Evolutionary conservation across 257 asterid genomes (phyloP).

Genomic region (Solanum peruvianum): DNA sequence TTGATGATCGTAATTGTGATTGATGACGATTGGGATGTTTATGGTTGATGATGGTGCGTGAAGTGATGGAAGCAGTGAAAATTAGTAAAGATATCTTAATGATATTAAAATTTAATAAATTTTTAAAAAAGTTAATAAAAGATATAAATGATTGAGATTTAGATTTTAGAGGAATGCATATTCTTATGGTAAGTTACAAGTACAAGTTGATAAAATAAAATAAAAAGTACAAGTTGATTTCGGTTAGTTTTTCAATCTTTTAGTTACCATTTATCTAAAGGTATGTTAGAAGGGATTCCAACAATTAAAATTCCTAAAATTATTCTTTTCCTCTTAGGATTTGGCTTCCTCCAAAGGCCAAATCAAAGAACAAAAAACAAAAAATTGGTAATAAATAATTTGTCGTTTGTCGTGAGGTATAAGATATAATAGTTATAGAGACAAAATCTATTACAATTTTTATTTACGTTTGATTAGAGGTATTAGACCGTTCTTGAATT

Average conservation of each 20-base stretch:
- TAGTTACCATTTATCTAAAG: neutral
- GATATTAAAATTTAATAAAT: neutral
- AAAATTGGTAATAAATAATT: neutral
- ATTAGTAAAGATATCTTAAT: neutral
- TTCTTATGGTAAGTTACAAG: neutral
- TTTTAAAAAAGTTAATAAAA: neutral
- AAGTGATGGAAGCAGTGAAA: neutral
- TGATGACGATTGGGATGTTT: neutral
- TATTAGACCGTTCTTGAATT: too few relatives aligned
- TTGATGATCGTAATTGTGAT: neutral
- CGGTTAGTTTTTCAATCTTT: neutral
- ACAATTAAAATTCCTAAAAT: neutral
- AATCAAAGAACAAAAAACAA: neutral
- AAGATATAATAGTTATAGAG: too few relatives aligned
- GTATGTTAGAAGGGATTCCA: neutral
- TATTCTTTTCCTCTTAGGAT: neutral
- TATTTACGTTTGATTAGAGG: too few relatives aligned
- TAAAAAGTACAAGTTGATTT: neutral
- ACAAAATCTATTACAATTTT: too few relatives aligned
- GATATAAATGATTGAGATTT: neutral
- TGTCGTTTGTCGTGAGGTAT: neutral
- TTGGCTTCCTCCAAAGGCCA: neutral
- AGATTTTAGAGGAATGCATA: neutral
- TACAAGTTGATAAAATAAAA: neutral
- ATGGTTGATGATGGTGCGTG: neutral